Conservation (phyloP, 768 basidiomycete species). For the Rhizopogon vesiculosus region DNA sequence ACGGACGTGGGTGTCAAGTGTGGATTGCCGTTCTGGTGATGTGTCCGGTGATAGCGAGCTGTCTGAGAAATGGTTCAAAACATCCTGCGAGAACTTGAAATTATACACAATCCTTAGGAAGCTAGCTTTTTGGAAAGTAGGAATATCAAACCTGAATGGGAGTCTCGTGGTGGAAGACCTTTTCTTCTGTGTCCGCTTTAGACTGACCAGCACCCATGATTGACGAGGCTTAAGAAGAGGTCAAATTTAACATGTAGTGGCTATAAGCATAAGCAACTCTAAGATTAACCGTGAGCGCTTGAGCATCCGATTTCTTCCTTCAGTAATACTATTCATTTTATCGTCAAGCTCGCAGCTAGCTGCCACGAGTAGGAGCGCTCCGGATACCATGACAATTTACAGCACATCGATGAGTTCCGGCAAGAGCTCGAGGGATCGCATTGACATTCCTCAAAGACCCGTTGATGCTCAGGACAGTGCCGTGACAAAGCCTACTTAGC, state of each 20-base stretch:
- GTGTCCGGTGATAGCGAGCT: constrained; percentile 53
- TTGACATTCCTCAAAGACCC: no score
- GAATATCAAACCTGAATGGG: constrained; percentile 43
- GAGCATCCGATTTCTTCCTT: neutral
- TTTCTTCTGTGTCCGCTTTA: constrained; percentile 48
- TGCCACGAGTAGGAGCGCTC: no score
- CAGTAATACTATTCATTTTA: no score
- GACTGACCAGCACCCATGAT: constrained; percentile 70
- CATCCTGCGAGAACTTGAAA: constrained; percentile 73
- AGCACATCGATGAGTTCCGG: no score
- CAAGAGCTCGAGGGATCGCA: no score
- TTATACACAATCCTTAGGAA: constrained; percentile 4
- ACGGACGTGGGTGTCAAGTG: constrained; percentile 70
- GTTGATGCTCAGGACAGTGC: no score
- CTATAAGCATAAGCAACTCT: neutral
- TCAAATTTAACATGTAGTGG: neutral
- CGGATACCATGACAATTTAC: no score
- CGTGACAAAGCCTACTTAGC: constrained; percentile 3
- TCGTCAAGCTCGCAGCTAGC: no score
- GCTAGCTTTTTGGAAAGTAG: neutral
- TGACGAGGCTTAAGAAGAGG: neutral
- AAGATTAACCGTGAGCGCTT: neutral
- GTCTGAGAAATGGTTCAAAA: constrained; percentile 77
- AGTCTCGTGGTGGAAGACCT: constrained; percentile 51
- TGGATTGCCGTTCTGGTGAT: constrained; percentile 64